Conservation (phyloP, 2,329 filamentous ascomycete genomes). For the Fusarium fujikuroi region DNA sequence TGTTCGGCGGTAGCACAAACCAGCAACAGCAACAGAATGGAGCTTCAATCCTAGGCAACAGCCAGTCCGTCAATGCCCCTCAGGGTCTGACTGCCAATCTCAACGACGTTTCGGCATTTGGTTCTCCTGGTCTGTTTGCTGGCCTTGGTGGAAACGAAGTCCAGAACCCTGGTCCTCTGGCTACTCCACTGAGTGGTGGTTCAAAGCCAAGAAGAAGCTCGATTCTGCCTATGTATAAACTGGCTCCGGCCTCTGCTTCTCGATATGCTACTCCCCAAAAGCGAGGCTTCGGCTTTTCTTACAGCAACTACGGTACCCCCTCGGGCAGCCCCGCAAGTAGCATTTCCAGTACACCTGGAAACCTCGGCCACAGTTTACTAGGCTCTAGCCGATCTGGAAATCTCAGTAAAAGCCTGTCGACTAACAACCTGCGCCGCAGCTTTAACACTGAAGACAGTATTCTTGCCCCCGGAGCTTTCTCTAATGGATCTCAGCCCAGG, state of each 20-base stretch:
- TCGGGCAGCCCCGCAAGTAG: constrained; percentile 73
- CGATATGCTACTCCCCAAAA: constrained; percentile 87
- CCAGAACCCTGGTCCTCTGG: constrained; percentile 85
- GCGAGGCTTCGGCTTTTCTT: constrained; percentile 89
- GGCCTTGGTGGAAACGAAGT: constrained; percentile 72
- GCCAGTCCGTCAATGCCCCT: constrained; percentile 61
- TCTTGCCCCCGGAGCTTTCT: constrained; percentile 85
- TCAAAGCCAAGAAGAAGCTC: constrained; percentile 80
- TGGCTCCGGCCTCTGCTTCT: constrained; percentile 82
- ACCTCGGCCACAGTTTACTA: constrained; percentile 72
- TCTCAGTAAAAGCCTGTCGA: constrained; percentile 88
- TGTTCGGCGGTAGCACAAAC: constrained; percentile 60
- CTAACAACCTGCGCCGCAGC: constrained; percentile 84
- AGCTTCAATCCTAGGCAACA: constrained; percentile 69
- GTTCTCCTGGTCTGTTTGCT: constrained; percentile 86
- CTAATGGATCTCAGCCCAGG: constrained; percentile 71
- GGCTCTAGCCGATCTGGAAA: constrained; percentile 75
- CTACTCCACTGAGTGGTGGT: constrained; percentile 84
- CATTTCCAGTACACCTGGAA: constrained; percentile 73
- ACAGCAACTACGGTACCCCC: constrained; percentile 90
- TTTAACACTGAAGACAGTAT: constrained; percentile 88
- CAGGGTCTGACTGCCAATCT: constrained; percentile 81
- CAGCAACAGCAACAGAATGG: constrained; percentile 63
- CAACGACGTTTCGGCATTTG: constrained; percentile 87
- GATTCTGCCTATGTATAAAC: constrained; percentile 86